Base-by-base conservation (phyloP, 1,284 basidiomycete genomes). In the Heliocybe sulcata region DNA sequence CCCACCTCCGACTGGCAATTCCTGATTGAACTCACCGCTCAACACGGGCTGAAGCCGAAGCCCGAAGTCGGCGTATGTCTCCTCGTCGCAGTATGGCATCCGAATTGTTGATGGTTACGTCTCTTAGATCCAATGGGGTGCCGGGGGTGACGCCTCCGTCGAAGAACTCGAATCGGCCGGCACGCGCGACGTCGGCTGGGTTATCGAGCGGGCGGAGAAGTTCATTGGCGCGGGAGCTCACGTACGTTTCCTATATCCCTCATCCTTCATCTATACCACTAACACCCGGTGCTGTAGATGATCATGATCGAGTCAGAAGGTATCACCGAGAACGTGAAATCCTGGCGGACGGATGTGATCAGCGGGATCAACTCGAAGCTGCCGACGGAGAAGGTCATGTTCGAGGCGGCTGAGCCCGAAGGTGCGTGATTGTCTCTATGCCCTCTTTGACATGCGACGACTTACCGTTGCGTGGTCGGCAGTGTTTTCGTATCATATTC, bases 231-330 rank as follows among this genome's bases (percentile, higher is more conserved):
- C 73, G 1, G 75, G 74, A 4, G 72, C 75, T 50, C 62, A 65
- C 55, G 67, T 64, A 54, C n/a, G 61, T 60, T 10, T 14, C 2
- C n/a, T n/a, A n/a, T 26, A 14, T 22, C 29, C 22, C 16, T 45
- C 2, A 38, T 14, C 9, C 22, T 22, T 42, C 8, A 45, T n/a
- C 16, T 2, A 45, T 8, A 51, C 25, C 16, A 23, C 38, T 52
- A 2, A 55, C 38, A 20, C 10, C 6, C 47, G 22, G 45, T 33
- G 8, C 16, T 51, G 20, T 56, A 75, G 67, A 75, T 74, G 67
- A 70, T 76, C 53, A 74, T 74, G 74, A 77, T 77, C 48, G 75
- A 77, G 59, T 73, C 71, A 57, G 74, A 76, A 54, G 74, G 75
- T 12, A 76, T 77, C 55, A 77, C 74, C 0, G 76, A 77, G 63